A percentile compares a stretch with the other conserved stretches of the same genome.
Conservation (phyloP, 306 rosid genomes). For the Rosa persica region DNA sequence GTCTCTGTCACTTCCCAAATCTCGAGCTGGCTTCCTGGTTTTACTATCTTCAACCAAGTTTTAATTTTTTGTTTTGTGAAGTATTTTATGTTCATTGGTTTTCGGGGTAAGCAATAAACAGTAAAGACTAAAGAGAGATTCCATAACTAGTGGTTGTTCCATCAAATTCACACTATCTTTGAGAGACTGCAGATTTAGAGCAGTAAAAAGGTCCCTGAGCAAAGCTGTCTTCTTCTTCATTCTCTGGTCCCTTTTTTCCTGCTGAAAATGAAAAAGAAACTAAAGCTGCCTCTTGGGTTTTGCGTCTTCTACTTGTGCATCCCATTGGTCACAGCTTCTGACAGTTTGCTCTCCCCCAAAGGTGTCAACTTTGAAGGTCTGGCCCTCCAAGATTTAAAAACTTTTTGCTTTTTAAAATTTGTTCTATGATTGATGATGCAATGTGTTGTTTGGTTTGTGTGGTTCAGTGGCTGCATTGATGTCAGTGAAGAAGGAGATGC, state of each 20-base stretch:
- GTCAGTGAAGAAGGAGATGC: conserved; percentile 81
- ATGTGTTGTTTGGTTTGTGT: conserved; percentile 8
- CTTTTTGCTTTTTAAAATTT: background rate
- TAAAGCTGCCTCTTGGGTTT: conserved; percentile 35
- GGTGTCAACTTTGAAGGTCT: conserved; percentile 95
- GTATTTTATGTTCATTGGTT: background rate
- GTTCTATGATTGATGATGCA: background rate
- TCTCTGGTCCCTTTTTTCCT: conserved; percentile 13
- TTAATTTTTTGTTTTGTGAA: background rate
- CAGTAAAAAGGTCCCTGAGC: conserved; percentile 29
- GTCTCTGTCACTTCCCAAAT: conserved; percentile 60
- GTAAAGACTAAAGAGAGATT: conserved; percentile 1
- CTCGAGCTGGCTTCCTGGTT: conserved; percentile 64
- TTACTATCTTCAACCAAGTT: conserved; percentile 21
- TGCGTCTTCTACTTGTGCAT: conserved; percentile 41
- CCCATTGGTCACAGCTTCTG: conserved; percentile 39
- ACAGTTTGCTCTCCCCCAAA: conserved; percentile 85
- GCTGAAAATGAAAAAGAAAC: conserved; percentile 29
- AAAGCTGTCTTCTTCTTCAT: conserved; percentile 26
- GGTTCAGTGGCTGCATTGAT: conserved; percentile 87
- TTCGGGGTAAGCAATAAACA: conserved; percentile 31
- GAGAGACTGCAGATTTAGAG: background rate
- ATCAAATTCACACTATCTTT: background rate
- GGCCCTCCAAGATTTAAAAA: conserved; percentile 18
- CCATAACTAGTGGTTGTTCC: conserved; percentile 1